Evolutionary conservation across 140 eudicot genomes (phyloP).

Genomic region (Flaveria floridana): DNA sequence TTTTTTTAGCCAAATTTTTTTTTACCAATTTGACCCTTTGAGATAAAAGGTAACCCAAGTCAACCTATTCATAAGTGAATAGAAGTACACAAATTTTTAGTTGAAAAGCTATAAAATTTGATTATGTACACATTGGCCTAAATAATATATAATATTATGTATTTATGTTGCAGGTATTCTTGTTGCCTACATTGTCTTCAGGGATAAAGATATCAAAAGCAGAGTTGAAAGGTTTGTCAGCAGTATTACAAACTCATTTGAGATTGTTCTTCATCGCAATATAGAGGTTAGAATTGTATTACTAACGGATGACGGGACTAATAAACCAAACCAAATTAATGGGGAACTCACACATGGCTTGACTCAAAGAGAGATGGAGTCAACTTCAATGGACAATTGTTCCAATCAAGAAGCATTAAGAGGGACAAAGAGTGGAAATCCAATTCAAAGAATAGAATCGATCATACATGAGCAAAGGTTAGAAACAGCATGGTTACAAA

Average conservation of each 20-base stretch:
- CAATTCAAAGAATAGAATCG: constrained; percentile 85
- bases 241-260: constrained; percentile 89
- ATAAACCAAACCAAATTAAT: constrained; percentile 13
- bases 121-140: not conserved
- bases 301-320: constrained; percentile 44
- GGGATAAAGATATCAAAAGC: constrained; percentile 56
- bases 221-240: constrained; percentile 86
- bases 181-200: constrained; percentile 76
- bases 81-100: not conserved
- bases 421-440: constrained; percentile 49
- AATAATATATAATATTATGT: not conserved
- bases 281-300: constrained; percentile 65
- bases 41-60: not conserved
- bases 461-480: constrained; percentile 84
- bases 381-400: constrained; percentile 28
- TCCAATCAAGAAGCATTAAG: constrained; percentile 39
- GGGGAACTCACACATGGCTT: constrained; percentile 34
- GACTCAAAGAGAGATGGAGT: constrained; percentile 37
- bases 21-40: not conserved
- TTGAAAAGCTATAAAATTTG: not conserved
- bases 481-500: constrained; percentile 96
- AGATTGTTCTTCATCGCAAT: constrained; percentile 62
- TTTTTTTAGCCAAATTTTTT: constrained; percentile 4
- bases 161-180: constrained; percentile 57
- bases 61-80: not conserved